Conservation (phyloP, 31 red algal species). For the Asparagopsis taxiformis region DNA sequence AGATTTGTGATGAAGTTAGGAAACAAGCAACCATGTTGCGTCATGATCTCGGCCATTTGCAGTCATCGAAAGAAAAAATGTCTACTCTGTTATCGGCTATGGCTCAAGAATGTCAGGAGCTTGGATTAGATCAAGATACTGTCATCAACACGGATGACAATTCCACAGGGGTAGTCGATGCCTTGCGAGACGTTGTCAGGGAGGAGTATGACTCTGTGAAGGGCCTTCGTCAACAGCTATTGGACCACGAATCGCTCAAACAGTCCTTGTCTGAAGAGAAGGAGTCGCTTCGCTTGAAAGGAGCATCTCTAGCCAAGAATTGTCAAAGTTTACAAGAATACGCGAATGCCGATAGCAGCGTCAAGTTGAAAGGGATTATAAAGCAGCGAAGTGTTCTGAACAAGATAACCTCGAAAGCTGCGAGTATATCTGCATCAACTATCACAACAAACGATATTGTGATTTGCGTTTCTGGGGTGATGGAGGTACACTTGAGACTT, state of each 20-base stretch:
- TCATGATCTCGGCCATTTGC: constrained; percentile 2
- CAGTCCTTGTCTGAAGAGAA: neutral
- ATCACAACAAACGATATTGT: neutral
- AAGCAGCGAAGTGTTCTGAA: neutral
- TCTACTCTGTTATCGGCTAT: neutral
- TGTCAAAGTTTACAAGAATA: neutral
- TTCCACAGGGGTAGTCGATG: neutral
- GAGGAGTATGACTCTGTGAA: neutral
- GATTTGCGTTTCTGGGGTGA: neutral
- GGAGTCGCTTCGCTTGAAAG: neutral
- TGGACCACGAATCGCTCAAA: neutral
- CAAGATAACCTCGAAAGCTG: neutral
- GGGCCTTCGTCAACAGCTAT: neutral
- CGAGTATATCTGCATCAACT: neutral
- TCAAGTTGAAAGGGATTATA: neutral
- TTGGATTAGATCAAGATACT: neutral
- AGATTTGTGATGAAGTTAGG: constrained; percentile 9
- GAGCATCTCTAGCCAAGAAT: neutral
- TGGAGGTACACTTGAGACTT: neutral
- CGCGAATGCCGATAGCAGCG: neutral
- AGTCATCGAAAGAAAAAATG: neutral
- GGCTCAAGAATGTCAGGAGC: neutral
- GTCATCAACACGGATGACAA: neutral
- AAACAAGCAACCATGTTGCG: neutral
- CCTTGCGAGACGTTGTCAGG: neutral